phyloP scores from a whole-genome alignment of 768 basidiomycete genomes.

The Leccinum boreale region DNA sequence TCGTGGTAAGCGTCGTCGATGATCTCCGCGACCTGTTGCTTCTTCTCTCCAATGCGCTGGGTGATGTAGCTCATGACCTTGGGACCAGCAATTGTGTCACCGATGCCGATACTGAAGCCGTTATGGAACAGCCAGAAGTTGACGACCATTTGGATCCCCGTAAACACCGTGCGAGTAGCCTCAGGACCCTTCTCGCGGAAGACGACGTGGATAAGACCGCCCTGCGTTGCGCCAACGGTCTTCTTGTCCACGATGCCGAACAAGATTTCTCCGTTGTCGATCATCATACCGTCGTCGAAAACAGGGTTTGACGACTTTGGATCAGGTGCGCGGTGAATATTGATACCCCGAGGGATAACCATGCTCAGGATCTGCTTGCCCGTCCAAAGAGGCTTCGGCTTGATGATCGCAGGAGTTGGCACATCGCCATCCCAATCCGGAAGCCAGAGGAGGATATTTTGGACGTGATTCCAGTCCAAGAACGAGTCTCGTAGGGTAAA shows the following conservation, averaged over 20 bases:
- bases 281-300: slow-evolving; percentile 90
- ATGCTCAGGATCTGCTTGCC: slow-evolving; percentile 95
- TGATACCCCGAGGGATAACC: slow-evolving; percentile 93
- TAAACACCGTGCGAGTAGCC: slow-evolving; percentile 85
- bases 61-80: slow-evolving; percentile 87
- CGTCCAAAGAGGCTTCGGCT: slow-evolving; percentile 96
- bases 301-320: slow-evolving; percentile 78
- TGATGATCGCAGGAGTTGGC: slow-evolving; percentile 91
- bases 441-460: slow-evolving; percentile 97
- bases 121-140: slow-evolving; percentile 99
- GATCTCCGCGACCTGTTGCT: slow-evolving; percentile 71
- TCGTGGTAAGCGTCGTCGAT: slow-evolving; percentile 86
- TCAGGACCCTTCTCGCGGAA: slow-evolving; percentile 98
- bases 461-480: slow-evolving; percentile 92
- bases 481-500: slow-evolving; percentile 95
- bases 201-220: slow-evolving; percentile 92
- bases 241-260: slow-evolving; percentile 98
- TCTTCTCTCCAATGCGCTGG: slow-evolving; percentile 75
- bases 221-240: slow-evolving; percentile 94
- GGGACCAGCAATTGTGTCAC: slow-evolving; percentile 93
- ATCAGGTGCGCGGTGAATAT: slow-evolving; percentile 79
- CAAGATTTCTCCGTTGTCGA: slow-evolving; percentile 95
- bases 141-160: slow-evolving; percentile 91
- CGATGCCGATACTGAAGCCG: slow-evolving; percentile 98
- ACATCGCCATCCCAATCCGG: slow-evolving; percentile 95